Evolutionary conservation across 768 basidiomycete genomes (phyloP).

Genomic region (Symmetrospora coprosmae): DNA sequence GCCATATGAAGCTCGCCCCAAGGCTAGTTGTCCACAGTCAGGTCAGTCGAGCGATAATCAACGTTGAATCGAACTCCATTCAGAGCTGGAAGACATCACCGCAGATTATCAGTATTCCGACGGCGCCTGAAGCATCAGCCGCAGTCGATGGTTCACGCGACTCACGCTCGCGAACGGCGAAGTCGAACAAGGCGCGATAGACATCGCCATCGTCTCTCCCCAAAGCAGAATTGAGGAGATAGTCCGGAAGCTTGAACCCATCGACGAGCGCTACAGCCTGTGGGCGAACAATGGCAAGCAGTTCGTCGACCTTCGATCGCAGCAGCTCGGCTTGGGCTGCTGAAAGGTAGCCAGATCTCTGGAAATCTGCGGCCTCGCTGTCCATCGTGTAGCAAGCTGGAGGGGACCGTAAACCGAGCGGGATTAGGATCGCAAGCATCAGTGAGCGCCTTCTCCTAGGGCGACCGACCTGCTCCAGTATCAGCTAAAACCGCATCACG

Average conservation of each 20-base stretch:
- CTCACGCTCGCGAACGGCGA: slow-evolving; percentile 23
- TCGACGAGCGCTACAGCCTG: slow-evolving; percentile 34
- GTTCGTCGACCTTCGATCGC: slow-evolving; percentile 27
- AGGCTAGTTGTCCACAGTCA: no score
- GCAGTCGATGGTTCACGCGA: neutral
- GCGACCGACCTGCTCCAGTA: slow-evolving; percentile 26
- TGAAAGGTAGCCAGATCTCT: slow-evolving; percentile 36
- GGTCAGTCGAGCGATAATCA: no score
- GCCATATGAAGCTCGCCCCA: no score
- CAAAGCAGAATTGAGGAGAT: slow-evolving; percentile 39
- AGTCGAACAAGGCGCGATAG: slow-evolving; percentile 34
- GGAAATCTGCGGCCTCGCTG: slow-evolving; percentile 39
- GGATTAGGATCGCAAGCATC: slow-evolving; percentile 31
- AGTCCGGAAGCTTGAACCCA: slow-evolving; percentile 32
- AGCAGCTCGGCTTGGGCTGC: slow-evolving; percentile 28
- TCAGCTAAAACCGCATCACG: slow-evolving; percentile 35
- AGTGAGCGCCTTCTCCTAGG: no score
- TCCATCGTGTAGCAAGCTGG: slow-evolving; percentile 32
- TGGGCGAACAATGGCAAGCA: slow-evolving; percentile 31
- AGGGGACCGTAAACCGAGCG: neutral
- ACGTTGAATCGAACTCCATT: no score
- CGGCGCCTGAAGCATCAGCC: no score
- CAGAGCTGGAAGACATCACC: no score
- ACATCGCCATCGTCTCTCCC: slow-evolving; percentile 41
- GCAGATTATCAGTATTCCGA: no score